These are phyloP conservation scores for Lodderomyces oxycetoniae DNA, from an alignment of 1,139 yeast genomes.

Conservation along the genomic window DNA sequence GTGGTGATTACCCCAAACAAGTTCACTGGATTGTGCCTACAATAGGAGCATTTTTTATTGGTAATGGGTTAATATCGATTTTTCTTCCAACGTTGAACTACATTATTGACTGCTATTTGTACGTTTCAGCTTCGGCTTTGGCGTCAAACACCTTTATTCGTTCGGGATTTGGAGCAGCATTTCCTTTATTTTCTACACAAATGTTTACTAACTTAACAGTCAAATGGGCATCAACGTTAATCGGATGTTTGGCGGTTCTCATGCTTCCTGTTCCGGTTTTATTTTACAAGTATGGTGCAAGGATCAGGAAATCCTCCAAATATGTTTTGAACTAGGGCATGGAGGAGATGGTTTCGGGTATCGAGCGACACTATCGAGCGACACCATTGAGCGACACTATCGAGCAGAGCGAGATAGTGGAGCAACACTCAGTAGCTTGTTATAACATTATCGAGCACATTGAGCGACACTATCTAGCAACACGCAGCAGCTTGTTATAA, in stretches of 20 bases:
- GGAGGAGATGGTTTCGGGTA: neutral
- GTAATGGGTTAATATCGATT: conserved; percentile 69
- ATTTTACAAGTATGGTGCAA: conserved; percentile 62
- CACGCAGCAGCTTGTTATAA: neutral
- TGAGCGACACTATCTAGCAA: neutral
- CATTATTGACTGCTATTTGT: conserved; percentile 71
- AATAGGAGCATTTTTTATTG: conserved; percentile 64
- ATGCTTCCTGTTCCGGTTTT: conserved; percentile 72
- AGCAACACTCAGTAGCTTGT: too few species aligned
- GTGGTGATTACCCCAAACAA: conserved; percentile 62
- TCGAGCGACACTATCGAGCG: neutral
- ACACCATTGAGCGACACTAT: too few species aligned
- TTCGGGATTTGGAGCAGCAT: conserved; percentile 52
- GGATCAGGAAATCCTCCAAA: conserved; percentile 49
- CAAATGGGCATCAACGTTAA: conserved; percentile 77
- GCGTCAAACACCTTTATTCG: conserved; percentile 82
- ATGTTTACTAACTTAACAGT: conserved; percentile 74
- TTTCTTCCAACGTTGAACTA: conserved; percentile 77
- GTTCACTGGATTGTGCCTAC: conserved; percentile 88
- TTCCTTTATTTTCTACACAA: conserved; percentile 50
- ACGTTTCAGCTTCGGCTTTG: conserved; percentile 79
- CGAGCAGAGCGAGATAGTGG: too few species aligned
- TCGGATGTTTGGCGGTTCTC: conserved; percentile 62
- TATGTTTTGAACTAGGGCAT: conserved; percentile 43
- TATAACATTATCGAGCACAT: too few species aligned